These are phyloP conservation scores for Aspergillus tubingensis DNA, from an alignment of 2,329 filamentous ascomycete genomes.

Conservation along the genomic window DNA sequence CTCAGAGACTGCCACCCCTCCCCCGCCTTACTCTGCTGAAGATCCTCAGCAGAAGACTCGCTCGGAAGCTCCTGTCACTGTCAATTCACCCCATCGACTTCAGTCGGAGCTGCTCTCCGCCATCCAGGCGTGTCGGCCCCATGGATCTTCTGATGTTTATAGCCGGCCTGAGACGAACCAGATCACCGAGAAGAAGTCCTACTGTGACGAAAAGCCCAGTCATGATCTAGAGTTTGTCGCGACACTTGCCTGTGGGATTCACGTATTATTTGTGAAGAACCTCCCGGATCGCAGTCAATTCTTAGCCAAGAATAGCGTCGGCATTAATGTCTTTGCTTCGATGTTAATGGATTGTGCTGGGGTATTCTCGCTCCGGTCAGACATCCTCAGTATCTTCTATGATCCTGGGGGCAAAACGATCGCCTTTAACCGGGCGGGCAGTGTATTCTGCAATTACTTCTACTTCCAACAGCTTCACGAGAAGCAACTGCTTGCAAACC, in stretches of 20 bases:
- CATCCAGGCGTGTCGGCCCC: constrained; percentile 73
- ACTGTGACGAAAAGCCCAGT: constrained; percentile 76
- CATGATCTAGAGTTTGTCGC: constrained; percentile 73
- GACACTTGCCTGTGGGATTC: constrained; percentile 70
- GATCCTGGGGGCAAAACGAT: constrained; percentile 79
- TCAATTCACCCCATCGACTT: constrained; percentile 44
- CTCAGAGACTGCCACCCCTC: constrained; percentile 29
- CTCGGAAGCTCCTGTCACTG: constrained; percentile 33
- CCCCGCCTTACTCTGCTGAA: constrained; percentile 44
- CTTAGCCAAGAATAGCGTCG: constrained; percentile 59
- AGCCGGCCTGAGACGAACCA: constrained; percentile 69
- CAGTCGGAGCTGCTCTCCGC: constrained; percentile 66
- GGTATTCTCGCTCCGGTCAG: constrained; percentile 70
- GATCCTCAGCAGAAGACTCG: constrained; percentile 36
- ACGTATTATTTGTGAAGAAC: constrained; percentile 68
- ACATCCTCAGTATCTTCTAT: constrained; percentile 81
- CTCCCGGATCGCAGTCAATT: constrained; percentile 58
- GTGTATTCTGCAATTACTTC: constrained; percentile 89
- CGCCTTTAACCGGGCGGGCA: constrained; percentile 85
- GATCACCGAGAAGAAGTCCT: constrained; percentile 79
- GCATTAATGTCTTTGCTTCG: constrained; percentile 69
- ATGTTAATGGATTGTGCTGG: constrained; percentile 69
- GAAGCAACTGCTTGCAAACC: constrained; percentile 44
- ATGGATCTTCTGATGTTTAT: constrained; percentile 74
- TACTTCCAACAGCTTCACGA: constrained; percentile 82